Evolutionary conservation across 2,329 filamentous ascomycete genomes (phyloP).

Genomic region (Epichloe aotearoae): DNA sequence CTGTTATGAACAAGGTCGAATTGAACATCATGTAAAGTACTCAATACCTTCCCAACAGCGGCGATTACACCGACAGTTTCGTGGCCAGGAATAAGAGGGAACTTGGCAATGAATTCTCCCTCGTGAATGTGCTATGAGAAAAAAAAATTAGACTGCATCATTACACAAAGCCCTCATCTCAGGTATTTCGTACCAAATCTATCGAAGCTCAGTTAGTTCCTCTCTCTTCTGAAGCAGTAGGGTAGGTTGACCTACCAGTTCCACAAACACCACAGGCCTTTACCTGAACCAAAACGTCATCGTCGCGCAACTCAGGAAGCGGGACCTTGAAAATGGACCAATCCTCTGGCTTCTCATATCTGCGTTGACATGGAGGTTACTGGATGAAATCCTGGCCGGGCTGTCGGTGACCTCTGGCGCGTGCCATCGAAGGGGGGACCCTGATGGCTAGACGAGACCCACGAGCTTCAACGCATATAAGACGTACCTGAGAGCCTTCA

Average conservation of each 20-base stretch:
- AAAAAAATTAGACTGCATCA: not conserved
- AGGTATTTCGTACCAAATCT: constrained; percentile 22
- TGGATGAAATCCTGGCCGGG: not conserved
- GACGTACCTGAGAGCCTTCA: constrained; percentile 48
- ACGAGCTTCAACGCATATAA: constrained; percentile 4
- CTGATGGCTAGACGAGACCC: constrained; percentile 10
- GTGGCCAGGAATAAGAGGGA: constrained; percentile 54
- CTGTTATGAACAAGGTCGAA: not conserved
- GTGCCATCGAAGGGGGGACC: constrained; percentile 4
- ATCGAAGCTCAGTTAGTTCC: constrained; percentile 9
- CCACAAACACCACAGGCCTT: constrained; percentile 54
- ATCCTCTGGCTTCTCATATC: constrained; percentile 49
- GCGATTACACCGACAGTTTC: constrained; percentile 55
- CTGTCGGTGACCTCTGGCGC: not conserved
- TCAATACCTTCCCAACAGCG: constrained; percentile 31
- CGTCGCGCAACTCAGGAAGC: constrained; percentile 44
- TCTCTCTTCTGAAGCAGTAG: not conserved
- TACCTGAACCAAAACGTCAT: constrained; percentile 52
- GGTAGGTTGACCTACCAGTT: constrained; percentile 27
- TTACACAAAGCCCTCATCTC: not conserved
- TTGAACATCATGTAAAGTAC: not conserved
- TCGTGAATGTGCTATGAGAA: constrained; percentile 43
- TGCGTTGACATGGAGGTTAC: constrained; percentile 8
- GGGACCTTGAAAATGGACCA: constrained; percentile 49
- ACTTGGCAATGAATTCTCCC: constrained; percentile 52